Evolutionary conservation across 2,329 filamentous ascomycete species (phyloP), one percentile per base, ranked within the genome.

Genomic region (Cercospora berteroae): DNA sequence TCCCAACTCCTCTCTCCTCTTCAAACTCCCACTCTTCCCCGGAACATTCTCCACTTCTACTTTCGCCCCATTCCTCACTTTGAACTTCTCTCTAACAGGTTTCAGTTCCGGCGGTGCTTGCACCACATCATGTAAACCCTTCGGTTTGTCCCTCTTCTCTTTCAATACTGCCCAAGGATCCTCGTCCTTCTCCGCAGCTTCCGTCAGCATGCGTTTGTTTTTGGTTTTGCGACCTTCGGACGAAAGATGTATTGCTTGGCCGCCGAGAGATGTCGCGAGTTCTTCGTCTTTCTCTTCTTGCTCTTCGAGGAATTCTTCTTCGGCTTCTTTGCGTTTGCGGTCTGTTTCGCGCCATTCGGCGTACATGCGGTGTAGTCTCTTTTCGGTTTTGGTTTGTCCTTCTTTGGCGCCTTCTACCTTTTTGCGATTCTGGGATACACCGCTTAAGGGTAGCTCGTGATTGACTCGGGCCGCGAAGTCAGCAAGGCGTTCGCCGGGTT

Each of bases 391-490:
- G 5, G 94, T 97, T 61, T 87, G 85, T 70, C 87, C 85, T 18
- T 89, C 85, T 76, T 92, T 90, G 8, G 90, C 75, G 0, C 90
- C 88, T 36, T 86, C 80, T 6, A 88, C 85, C 67, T 90, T 89
- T 70, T 84, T 88, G 62, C 87, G 88, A 71, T 84, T 88, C 8
- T 84, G 77, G 69, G 73, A 79, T 8, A 97, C 83, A 0, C 89
- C 89, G 7, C 88, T 83, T 0, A 99, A 81, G 0, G 94, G 94
- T 6, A 98, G 83, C 0, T 92, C 89, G 59, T 92, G 90, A 76
- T 98, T 90, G 6, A 99, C 95, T 31, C 94, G 88, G 10, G 89
- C 87, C 7, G 89, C 83, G 77, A 96, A 99, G 62, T 96, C 91
- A 4, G 90, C 88, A 75, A 98, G 82, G 61, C 88, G 87, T 79